These are phyloP conservation scores for Trichoderma arundinaceum DNA, from an alignment of 2,329 filamentous ascomycete genomes.

Conservation along the genomic window DNA sequence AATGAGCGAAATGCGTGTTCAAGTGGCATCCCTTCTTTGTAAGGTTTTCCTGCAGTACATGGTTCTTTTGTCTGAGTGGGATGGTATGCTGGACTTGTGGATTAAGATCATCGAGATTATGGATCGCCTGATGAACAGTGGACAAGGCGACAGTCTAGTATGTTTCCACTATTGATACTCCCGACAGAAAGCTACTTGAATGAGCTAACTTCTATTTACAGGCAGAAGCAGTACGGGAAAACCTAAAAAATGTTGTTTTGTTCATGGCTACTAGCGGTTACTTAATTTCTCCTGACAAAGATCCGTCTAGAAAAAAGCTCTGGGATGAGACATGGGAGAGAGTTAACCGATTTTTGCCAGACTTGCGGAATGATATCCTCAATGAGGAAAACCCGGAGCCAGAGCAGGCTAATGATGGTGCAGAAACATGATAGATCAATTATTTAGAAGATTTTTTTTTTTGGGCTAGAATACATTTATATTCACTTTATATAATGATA, in stretches of 20 bases:
- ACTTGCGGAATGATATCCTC: slow-evolving; percentile 57
- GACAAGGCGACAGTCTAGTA: slow-evolving; percentile 87
- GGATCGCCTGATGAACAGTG: slow-evolving; percentile 94
- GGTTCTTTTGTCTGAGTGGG: slow-evolving; percentile 80
- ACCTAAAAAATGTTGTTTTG: slow-evolving; percentile 91
- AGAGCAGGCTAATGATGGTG: not conserved
- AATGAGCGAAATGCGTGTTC: slow-evolving; percentile 94
- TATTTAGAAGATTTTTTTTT: not conserved
- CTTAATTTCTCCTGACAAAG: slow-evolving; percentile 71
- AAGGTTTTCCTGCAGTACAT: slow-evolving; percentile 96
- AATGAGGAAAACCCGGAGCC: slow-evolving; percentile 13
- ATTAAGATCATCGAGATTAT: slow-evolving; percentile 90
- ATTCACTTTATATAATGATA: slow-evolving; percentile 1
- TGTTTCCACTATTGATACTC: slow-evolving; percentile 43
- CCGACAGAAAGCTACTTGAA: not conserved
- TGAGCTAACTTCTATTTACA: slow-evolving; percentile 44
- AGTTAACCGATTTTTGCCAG: slow-evolving; percentile 68
- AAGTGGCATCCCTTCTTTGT: slow-evolving; percentile 87
- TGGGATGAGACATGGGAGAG: slow-evolving; percentile 70
- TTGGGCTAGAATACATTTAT: slow-evolving; percentile 9
- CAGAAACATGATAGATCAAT: slow-evolving; percentile 4
- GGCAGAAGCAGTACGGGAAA: slow-evolving; percentile 95
- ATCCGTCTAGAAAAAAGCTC: slow-evolving; percentile 60
- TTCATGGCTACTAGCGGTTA: slow-evolving; percentile 93
- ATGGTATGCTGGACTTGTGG: slow-evolving; percentile 91